Conservation (phyloP, 257 asterid species). For the Capsicum baccatum region DNA sequence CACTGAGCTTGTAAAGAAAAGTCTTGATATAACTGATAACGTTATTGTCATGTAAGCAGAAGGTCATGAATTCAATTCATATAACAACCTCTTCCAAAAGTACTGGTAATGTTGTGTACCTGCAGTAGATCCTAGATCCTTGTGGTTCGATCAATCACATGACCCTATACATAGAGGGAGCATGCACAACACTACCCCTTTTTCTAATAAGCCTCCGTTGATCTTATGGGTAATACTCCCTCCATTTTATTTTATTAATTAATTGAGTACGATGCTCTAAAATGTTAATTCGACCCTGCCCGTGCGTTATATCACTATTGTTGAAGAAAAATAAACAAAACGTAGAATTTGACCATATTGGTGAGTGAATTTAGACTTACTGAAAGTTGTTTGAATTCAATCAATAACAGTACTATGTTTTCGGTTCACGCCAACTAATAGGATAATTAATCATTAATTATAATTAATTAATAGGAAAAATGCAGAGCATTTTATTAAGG, state of each 20-base stretch:
- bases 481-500: slow-evolving; percentile 11
- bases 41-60: no score
- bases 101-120: no score
- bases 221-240: neutral
- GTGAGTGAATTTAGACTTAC: neutral
- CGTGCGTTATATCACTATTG: neutral
- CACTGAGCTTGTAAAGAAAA: no score
- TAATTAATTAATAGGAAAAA: neutral
- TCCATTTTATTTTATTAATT: neutral
- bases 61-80: no score
- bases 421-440: neutral
- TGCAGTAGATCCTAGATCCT: no score
- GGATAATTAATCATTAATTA: slow-evolving; percentile 1
- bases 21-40: no score
- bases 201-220: no score
- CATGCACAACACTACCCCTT: no score
- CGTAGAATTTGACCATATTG: neutral
- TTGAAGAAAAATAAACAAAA: neutral
- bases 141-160: no score
- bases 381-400: neutral
- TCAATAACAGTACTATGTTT: neutral
- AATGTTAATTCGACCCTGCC: neutral
- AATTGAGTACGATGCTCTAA: neutral
- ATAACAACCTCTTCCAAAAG: no score
- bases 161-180: no score